Evolutionary conservation across 1,284 basidiomycete species (phyloP), one percentile per base, ranked within the genome.

Genomic region (Cryptococcus amylolentus): DNA sequence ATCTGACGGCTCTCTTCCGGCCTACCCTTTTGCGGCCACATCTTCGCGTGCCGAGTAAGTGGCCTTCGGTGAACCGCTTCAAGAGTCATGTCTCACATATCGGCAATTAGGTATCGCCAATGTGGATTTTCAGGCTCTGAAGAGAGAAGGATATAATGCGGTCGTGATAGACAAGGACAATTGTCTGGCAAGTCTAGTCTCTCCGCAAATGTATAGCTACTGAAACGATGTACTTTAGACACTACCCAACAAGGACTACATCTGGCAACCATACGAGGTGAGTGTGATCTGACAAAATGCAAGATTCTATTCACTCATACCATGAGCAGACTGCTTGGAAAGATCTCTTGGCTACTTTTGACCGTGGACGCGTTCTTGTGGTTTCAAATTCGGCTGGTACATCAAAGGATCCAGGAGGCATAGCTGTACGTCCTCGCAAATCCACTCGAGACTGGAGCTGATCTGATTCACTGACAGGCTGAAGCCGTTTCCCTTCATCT

Each of bases 121-220:
- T 63, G 81, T 98, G 66, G 86, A 97, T 75, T 97, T 93, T 81
- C 67, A 69, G n/a, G 86, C 85, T 14, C 80, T 98, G 40, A 82
- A 83, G 58, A 80, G 80, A 54, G 84, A 85, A 16, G 93, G 94
- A 2, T 93, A 91, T 68, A 84, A 86, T 47, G 92, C 88, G 37
- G 88, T 89, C 12, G 86, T 98, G 0, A 88, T 97, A 64, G 95
- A 98, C 83, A 98, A 97, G 79, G 95, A 98, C 75, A 98, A 98
- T 66, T 98, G 95, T 71, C 77, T 98, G 65, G 92, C 91, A 67
- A 39, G 85, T 78, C 20, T 18, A 26, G 40, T 50, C 9, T 16
- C 16, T 49, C 6, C 49, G 40, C 23, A 14, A 52, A 27, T 18
- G 20, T 37, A 23, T 27, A 41, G 39, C 14, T 38, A 23, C 5